Conservation (phyloP, 108 stramenopile species). For the Epithemia pelagica region DNA sequence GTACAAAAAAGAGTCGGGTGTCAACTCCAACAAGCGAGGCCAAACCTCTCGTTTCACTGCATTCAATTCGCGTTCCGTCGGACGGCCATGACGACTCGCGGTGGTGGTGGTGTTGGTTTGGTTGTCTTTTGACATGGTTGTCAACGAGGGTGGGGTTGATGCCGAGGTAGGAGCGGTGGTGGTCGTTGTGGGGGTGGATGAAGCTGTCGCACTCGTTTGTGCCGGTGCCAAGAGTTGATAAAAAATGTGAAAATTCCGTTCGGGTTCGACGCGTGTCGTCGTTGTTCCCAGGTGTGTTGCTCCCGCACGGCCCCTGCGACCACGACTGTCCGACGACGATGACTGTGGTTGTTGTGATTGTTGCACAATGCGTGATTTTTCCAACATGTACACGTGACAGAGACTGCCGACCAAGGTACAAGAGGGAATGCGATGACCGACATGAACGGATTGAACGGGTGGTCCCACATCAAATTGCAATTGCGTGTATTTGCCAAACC, state of each 20-base stretch:
- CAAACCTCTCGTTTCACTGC: constrained; percentile 52
- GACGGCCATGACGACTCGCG: background rate
- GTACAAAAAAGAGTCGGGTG: constrained; percentile 62
- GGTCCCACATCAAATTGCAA: constrained; percentile 70
- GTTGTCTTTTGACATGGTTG: constrained; percentile 63
- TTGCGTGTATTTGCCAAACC: constrained; percentile 86
- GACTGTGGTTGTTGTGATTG: constrained; percentile 75
- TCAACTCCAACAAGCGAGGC: constrained; percentile 56
- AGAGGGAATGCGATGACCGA: constrained; percentile 36
- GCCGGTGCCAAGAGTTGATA: constrained; percentile 91
- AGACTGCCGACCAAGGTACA: constrained; percentile 68
- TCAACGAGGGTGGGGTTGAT: background rate
- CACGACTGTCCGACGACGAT: too few relatives aligned
- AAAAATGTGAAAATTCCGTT: constrained; percentile 97
- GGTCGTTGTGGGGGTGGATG: background rate
- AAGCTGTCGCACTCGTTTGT: too few relatives aligned
- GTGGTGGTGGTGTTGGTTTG: constrained; percentile 5
- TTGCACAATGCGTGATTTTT: constrained; percentile 92
- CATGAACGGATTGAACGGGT: constrained; percentile 19
- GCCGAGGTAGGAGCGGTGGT: background rate
- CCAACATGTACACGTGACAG: constrained; percentile 91
- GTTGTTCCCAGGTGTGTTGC: too few relatives aligned
- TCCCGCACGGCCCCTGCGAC: too few relatives aligned
- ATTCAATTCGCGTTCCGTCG: constrained; percentile 12
- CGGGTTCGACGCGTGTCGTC: too few relatives aligned